phyloP scores from a whole-genome alignment of 164 flowering plant species.

The Platanus orientalis region DNA sequence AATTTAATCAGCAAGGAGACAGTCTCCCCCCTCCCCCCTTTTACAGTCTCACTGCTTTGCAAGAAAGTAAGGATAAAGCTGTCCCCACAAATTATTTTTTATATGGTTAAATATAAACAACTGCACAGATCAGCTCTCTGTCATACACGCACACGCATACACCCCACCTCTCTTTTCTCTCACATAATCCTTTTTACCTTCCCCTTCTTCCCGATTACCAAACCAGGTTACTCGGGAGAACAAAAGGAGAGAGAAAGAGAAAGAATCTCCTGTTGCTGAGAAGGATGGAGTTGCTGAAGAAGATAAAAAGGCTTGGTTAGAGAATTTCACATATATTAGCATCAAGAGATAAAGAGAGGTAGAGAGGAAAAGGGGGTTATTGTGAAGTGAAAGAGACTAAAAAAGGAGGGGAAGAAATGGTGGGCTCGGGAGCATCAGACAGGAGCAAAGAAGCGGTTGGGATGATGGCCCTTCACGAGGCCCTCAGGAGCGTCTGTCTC shows the following conservation, averaged over 20 bases:
- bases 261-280: constrained; percentile 17
- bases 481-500: constrained; percentile 88
- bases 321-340: constrained; percentile 7
- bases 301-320: constrained; percentile 17
- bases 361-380: constrained; percentile 9
- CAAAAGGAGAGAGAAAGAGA: constrained; percentile 15
- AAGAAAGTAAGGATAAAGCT: constrained; percentile 13
- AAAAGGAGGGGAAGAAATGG: constrained; percentile 48
- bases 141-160: constrained; percentile 4
- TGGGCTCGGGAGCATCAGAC: constrained; percentile 83
- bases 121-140: constrained; percentile 5
- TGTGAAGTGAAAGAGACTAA: constrained; percentile 21
- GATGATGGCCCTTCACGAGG: constrained; percentile 99
- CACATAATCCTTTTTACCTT: background rate
- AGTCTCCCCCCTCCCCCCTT: background rate
- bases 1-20: background rate
- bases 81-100: constrained; percentile 17
- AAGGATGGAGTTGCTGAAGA: constrained; percentile 17
- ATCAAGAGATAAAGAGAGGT: background rate
- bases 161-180: background rate
- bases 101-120: background rate
- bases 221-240: constrained; percentile 22
- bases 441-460: constrained; percentile 99
- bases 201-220: background rate
- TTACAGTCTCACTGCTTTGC: constrained; percentile 9